Conservation (phyloP, 148 eudicot genomes). For the Chenopodium formosanum region DNA sequence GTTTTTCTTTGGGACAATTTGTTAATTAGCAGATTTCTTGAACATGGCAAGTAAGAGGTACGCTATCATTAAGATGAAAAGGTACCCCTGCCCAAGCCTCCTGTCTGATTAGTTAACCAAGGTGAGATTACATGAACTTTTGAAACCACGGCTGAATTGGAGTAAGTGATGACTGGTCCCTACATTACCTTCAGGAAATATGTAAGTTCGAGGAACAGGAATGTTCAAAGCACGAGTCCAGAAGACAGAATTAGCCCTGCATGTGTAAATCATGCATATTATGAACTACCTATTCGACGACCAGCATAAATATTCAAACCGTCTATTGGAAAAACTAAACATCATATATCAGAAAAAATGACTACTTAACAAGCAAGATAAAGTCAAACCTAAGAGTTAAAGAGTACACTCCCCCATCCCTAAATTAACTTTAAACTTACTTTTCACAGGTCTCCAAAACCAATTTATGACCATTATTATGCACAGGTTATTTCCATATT, state of each 20-base stretch:
- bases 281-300: neutral
- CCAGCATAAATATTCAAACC: neutral
- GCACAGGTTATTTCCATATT: neutral
- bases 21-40: neutral
- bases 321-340: neutral
- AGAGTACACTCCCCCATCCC: neutral
- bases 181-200: constrained; percentile 52
- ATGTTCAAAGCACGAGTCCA: constrained; percentile 97
- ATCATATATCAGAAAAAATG: neutral
- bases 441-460: neutral
- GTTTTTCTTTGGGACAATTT: neutral
- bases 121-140: constrained; percentile 16
- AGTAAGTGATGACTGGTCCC: constrained; percentile 26
- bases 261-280: neutral
- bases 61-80: constrained; percentile 11
- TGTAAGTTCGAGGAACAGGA: constrained; percentile 65
- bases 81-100: constrained; percentile 35
- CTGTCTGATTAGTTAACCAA: constrained; percentile 26
- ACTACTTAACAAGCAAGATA: neutral
- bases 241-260: constrained; percentile 95
- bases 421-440: neutral
- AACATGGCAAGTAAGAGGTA: neutral
- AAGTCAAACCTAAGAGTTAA: neutral
- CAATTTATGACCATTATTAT: neutral
- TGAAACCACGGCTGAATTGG: constrained; percentile 16